phyloP scores from a whole-genome alignment of 1,284 basidiomycete genomes.

The Pyrrhoderma lamaoense region DNA sequence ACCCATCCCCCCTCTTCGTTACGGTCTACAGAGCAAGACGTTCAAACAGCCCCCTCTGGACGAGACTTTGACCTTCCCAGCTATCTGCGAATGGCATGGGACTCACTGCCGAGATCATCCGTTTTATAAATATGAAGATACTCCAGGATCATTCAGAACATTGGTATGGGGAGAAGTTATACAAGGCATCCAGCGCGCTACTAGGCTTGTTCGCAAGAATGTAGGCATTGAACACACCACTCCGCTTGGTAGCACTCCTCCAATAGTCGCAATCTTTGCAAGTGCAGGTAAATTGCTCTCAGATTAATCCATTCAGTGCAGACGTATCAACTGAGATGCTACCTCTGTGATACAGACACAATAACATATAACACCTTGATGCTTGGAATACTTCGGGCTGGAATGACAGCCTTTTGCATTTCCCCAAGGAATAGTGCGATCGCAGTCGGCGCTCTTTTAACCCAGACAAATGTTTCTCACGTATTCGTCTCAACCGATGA shows the following conservation, averaged over 20 bases:
- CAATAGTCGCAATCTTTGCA: neutral
- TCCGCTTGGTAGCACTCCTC: neutral
- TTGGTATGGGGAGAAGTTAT: slow-evolving; percentile 27
- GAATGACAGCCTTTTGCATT: slow-evolving; percentile 15
- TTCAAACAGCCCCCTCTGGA: slow-evolving; percentile 30
- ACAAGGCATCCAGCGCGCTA: slow-evolving; percentile 21
- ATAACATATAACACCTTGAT: slow-evolving; percentile 15
- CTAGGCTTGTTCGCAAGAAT: slow-evolving; percentile 2
- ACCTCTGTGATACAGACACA: slow-evolving; percentile 9
- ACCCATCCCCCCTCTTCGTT: neutral
- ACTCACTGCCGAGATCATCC: slow-evolving; percentile 29
- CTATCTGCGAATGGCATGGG: slow-evolving; percentile 32
- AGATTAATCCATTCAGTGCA: neutral
- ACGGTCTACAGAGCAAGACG: slow-evolving; percentile 11
- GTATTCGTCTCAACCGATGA: slow-evolving; percentile 14
- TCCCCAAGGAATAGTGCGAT: slow-evolving; percentile 15
- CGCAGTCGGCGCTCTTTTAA: slow-evolving; percentile 15
- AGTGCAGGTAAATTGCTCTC: neutral
- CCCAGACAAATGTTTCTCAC: slow-evolving; percentile 5
- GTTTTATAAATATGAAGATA: slow-evolving; percentile 27
- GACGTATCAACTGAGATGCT: neutral
- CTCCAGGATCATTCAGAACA: neutral
- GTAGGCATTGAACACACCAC: neutral
- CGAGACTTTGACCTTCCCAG: slow-evolving; percentile 28
- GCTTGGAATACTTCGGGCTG: slow-evolving; percentile 16